phyloP scores from a whole-genome alignment of 2,329 filamentous ascomycete genomes.

The Pseudogymnoascus sp. region DNA sequence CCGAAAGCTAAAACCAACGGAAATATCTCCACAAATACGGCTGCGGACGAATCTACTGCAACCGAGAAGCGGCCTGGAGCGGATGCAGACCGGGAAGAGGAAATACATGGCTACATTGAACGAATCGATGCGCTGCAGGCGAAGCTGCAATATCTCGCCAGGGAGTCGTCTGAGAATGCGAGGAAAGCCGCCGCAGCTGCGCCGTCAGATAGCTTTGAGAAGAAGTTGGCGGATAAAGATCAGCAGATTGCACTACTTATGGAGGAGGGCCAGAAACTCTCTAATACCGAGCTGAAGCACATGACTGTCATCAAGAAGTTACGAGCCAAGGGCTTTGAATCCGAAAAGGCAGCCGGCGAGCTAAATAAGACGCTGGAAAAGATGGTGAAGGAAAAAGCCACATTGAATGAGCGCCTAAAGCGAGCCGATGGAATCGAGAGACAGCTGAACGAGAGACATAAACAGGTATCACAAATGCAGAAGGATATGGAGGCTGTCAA shows the following conservation, averaged over 20 bases:
- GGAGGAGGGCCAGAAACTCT: constrained; percentile 85
- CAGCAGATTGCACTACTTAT: constrained; percentile 82
- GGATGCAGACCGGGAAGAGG: constrained; percentile 58
- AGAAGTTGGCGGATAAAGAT: constrained; percentile 80
- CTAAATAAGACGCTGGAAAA: constrained; percentile 52
- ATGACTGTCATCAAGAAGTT: constrained; percentile 77
- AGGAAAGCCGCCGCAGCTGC: constrained; percentile 58
- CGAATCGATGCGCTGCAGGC: constrained; percentile 85
- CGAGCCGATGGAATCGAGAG: constrained; percentile 49
- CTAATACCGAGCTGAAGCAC: constrained; percentile 77
- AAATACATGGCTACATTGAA: constrained; percentile 76
- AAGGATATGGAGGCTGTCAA: constrained; percentile 54
- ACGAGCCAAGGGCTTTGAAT: constrained; percentile 54
- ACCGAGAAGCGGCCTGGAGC: constrained; percentile 25
- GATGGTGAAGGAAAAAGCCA: constrained; percentile 41
- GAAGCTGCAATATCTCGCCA: constrained; percentile 81
- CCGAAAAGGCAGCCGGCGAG: constrained; percentile 56
- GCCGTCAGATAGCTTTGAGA: constrained; percentile 58
- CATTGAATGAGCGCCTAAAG: constrained; percentile 39
- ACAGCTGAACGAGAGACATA: constrained; percentile 43
- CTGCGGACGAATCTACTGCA: neutral
- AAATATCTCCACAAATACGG: neutral
- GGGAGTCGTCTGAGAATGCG: constrained; percentile 68
- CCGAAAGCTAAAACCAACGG: neutral
- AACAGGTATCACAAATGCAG: constrained; percentile 40